Percentiles rank a stretch among this genome's conserved stretches.
phyloP scores from a whole-genome alignment of 257 asterid species.

The Plantago major region DNA sequence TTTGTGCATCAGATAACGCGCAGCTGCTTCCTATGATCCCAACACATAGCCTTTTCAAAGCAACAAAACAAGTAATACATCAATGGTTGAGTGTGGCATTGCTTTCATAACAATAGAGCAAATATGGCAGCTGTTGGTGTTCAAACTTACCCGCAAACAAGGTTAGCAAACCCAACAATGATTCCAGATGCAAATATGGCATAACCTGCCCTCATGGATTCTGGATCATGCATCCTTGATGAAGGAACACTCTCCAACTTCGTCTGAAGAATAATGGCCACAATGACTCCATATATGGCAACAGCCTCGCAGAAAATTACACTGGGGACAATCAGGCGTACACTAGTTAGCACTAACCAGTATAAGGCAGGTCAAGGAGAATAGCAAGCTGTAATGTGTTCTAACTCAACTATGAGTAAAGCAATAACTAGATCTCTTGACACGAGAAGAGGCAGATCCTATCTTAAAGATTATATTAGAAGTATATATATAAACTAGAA shows the following conservation, averaged over 20 bases:
- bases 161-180: slow-evolving; percentile 81
- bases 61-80: slow-evolving; percentile 11
- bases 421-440: background rate
- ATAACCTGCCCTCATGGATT: slow-evolving; percentile 75
- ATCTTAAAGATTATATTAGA: slow-evolving; percentile 1
- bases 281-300: slow-evolving; percentile 81
- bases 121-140: background rate
- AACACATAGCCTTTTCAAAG: slow-evolving; percentile 53
- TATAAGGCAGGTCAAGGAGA: too few relatives aligned
- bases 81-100: slow-evolving; percentile 11
- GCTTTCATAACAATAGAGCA: background rate
- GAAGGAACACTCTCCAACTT: slow-evolving; percentile 68
- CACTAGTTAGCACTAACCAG: slow-evolving; percentile 8
- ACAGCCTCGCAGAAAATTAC: slow-evolving; percentile 86
- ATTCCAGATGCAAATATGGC: slow-evolving; percentile 82
- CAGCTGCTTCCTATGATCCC: slow-evolving; percentile 87
- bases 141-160: slow-evolving; percentile 65
- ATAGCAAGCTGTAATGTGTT: background rate
- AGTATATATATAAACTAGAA: too few relatives aligned
- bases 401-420: slow-evolving; percentile 13
- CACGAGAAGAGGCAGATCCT: background rate
- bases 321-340: slow-evolving; percentile 31
- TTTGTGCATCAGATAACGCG: slow-evolving; percentile 74
- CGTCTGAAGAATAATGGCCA: slow-evolving; percentile 84
- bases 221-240: slow-evolving; percentile 54